phyloP scores from a whole-genome alignment of 768 basidiomycete genomes.

The Agrocybe chaxingu region DNA sequence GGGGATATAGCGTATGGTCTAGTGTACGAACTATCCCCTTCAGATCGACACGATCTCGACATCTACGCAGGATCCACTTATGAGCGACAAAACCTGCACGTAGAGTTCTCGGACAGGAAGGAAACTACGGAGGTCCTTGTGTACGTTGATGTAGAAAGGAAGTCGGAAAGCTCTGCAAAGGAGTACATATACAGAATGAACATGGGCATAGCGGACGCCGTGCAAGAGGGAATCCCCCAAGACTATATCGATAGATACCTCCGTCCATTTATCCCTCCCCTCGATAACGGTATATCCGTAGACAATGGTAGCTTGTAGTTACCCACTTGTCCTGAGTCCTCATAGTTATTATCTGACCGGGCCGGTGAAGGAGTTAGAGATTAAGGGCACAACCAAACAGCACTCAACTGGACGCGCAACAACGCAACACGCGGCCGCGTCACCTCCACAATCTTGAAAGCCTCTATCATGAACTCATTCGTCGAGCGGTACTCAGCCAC shows the following conservation, averaged over 20 bases:
- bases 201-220: slow-evolving; percentile 38
- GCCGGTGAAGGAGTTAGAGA: slow-evolving; percentile 11
- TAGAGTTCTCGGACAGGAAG: slow-evolving; percentile 18
- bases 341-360: slow-evolving; percentile 9
- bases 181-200: slow-evolving; percentile 49
- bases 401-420: slow-evolving; percentile 31
- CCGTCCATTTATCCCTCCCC: slow-evolving; percentile 37
- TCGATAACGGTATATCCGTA: slow-evolving; percentile 6
- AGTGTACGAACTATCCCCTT: slow-evolving; percentile 36
- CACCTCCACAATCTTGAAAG: slow-evolving; percentile 25
- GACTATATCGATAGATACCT: slow-evolving; percentile 43
- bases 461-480: slow-evolving; percentile 66
- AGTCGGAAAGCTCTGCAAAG: slow-evolving; percentile 26
- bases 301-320: background rate
- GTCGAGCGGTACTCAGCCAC: slow-evolving; percentile 64
- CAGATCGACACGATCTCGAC: slow-evolving; percentile 42
- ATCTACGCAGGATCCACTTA: slow-evolving; percentile 36
- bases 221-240: slow-evolving; percentile 33
- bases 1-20: slow-evolving; percentile 41
- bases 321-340: too few relatives aligned
- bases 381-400: slow-evolving; percentile 26
- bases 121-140: slow-evolving; percentile 25
- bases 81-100: slow-evolving; percentile 28
- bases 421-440: slow-evolving; percentile 46
- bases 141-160: slow-evolving; percentile 37